Evolutionary conservation across 2,329 filamentous ascomycete species (phyloP).

Genomic region (Monosporascus sp.): DNA sequence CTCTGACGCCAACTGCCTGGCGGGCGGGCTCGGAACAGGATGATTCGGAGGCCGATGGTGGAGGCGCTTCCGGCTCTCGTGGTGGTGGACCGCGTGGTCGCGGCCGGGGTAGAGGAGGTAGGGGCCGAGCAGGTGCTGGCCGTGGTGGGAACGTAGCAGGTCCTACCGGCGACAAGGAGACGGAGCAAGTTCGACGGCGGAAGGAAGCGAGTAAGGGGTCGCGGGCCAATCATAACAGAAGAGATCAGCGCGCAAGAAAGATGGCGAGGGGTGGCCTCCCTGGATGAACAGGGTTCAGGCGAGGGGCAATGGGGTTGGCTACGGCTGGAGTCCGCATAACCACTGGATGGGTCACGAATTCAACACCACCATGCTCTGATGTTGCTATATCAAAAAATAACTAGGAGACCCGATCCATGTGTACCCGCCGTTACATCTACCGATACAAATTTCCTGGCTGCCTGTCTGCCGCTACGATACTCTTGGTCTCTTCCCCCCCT

Average conservation of each 20-base stretch:
- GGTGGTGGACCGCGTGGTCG: constrained; percentile 43
- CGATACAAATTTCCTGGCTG: too few species aligned
- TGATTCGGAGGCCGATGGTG: constrained; percentile 43
- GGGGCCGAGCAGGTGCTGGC: constrained; percentile 45
- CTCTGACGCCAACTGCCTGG: constrained; percentile 63
- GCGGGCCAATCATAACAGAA: constrained; percentile 79
- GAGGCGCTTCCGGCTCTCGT: constrained; percentile 31
- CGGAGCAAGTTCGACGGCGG: constrained; percentile 61
- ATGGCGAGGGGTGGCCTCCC: constrained; percentile 50
- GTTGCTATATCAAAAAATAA: neutral
- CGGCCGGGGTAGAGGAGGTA: constrained; percentile 39
- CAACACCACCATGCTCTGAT: neutral
- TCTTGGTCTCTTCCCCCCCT: constrained; percentile 19
- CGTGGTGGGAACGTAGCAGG: constrained; percentile 59
- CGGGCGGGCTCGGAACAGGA: constrained; percentile 51
- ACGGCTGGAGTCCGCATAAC: neutral
- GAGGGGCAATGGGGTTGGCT: too few species aligned
- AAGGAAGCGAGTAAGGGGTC: constrained; percentile 82
- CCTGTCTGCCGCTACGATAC: constrained; percentile 8
- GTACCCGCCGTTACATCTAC: neutral
- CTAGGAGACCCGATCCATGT: neutral
- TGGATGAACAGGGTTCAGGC: constrained; percentile 10
- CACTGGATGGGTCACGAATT: neutral
- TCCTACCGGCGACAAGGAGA: constrained; percentile 62
- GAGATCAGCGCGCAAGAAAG: constrained; percentile 63